phyloP scores from a whole-genome alignment of 768 basidiomycete species.

The Pisolithus sp. region DNA sequence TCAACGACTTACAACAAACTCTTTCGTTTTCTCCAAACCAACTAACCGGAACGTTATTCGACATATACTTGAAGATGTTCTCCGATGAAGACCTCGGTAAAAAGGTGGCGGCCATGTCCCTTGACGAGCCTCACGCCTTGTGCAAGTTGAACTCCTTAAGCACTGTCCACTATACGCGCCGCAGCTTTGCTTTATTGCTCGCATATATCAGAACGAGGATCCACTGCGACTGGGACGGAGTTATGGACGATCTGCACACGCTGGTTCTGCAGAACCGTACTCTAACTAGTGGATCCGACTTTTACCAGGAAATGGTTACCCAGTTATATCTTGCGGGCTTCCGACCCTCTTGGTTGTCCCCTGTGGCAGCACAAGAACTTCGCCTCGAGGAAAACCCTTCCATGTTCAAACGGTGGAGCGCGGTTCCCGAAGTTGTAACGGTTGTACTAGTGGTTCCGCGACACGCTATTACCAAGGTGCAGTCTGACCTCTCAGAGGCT shows the following conservation, averaged over 20 bases:
- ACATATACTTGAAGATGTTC: conserved; percentile 26
- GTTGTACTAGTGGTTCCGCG: conserved; percentile 30
- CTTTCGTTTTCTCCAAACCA: conserved; percentile 17
- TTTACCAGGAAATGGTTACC: conserved; percentile 43
- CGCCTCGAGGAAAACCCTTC: conserved; percentile 1
- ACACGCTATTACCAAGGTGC: conserved; percentile 15
- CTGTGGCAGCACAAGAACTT: conserved; percentile 5
- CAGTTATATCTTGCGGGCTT: conserved; percentile 37
- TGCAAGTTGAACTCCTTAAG: conserved; percentile 6
- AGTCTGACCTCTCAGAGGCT: conserved; percentile 14
- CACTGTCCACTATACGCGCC: conserved; percentile 41
- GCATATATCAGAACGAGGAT: conserved; percentile 32
- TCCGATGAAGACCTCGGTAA: conserved; percentile 19
- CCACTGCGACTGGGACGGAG: conserved; percentile 35
- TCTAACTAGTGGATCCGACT: conserved; percentile 21
- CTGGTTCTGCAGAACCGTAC: conserved; percentile 6
- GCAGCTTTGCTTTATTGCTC: conserved; percentile 43
- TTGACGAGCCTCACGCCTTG: neutral
- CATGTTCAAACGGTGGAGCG: conserved; percentile 26
- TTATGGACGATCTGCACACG: conserved; percentile 31
- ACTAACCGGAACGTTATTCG: conserved; percentile 19
- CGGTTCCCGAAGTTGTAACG: conserved; percentile 26
- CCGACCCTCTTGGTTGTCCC: conserved; percentile 11
- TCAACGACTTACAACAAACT: neutral
- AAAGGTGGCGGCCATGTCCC: conserved; percentile 2